Base-by-base conservation (phyloP, 2,329 filamentous ascomycete species). In the Penicillium sp. region DNA sequence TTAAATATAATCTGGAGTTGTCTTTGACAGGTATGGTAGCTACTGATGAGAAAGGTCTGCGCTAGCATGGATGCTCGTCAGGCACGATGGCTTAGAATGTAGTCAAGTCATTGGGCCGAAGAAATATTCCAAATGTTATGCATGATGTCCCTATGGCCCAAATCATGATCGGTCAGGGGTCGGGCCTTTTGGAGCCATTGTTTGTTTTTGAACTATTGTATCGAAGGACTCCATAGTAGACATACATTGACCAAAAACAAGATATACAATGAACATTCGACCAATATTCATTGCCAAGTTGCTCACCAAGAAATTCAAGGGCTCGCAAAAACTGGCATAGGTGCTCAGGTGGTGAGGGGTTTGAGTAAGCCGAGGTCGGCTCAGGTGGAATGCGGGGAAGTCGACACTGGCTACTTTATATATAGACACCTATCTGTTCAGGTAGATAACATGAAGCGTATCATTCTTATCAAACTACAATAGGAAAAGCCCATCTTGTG, bases 301-400 rank as follows among this genome's bases (percentile, higher is more conserved):
- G 2, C 14, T 31, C 29, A 15, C 3, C 12, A 14, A 15, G 12
- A 31, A 14, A 6, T 15, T 6, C 1, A 42, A 4, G 23, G 20
- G 14, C 23, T 42, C 12, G 20, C 40, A 27, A 6, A 40, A 25
- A 22, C 37, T n/a, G 6, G 14, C 29, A 31, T 14, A 37, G 18
- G 22, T 20, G 37, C 37, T 12, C 1, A 12, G 3, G 5, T 22
- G 35, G 29, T 33, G 41, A 31, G 45, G 41, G n/a, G 40, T 5
- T 9, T 35, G 15, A 4, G 23, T 37, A 47, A 46, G 49, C 58
- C 58, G 56, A 61, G 60, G 60, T 59, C 60, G 43, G 23, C 46
- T 20, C 46, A 20, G 4, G 8, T 31, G 22, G 45, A 56, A 61
- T 59, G 58, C 56, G 56, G 58, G 60, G 58, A 61, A 62, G 26